Evolutionary conservation across 129 eudicot genomes (phyloP), one percentile per base, ranked within the genome.

Genomic region (Flaveria robusta): DNA sequence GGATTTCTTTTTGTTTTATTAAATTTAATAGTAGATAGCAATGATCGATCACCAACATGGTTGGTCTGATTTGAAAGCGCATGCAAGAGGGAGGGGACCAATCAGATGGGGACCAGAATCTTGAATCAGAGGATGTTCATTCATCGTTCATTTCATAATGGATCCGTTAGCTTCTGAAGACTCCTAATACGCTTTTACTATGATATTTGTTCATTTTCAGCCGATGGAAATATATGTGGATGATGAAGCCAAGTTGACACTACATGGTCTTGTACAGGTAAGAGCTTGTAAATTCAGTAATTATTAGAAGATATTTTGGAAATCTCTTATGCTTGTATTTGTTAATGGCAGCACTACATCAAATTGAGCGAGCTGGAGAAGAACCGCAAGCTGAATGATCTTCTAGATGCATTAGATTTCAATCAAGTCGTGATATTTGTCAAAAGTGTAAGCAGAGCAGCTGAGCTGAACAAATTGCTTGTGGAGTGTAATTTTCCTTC

Each of bases 151-250:
- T 87, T 89, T 87, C 77, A 68, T 89, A 83, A 68, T 89, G 89
- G 97, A 82, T 87, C 83, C 79, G 83, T 87, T 89, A 83, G 89
- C 87, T 84, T 84, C 90, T 49, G 84, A 88, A 81, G 92, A 82
- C 86, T 83, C 83, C 91, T 93, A 93, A 93, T 85, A 83, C 83
- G 87, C 86, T 88, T 63, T 92, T 90, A 85, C 87, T 87, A 72
- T 93, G 92, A 81, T 87, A 84, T 88, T 92, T 90, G 81, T 92
- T 86, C 89, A 85, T 93, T 92, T 31, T 83, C 98, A 93, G 98
- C 98, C 98, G 27, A 93, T 93, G 98, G 98, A 93, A 87, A 93
- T 93, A 77, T 93, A 93, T 85, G 98, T 93, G 78, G 98, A 93
- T 69, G 98, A 93, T 59, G 98, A 93, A 75, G 96, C 98, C 82